Evolutionary conservation across 2,329 filamentous ascomycete genomes (phyloP).

Genomic region (Ascochyta lentis): DNA sequence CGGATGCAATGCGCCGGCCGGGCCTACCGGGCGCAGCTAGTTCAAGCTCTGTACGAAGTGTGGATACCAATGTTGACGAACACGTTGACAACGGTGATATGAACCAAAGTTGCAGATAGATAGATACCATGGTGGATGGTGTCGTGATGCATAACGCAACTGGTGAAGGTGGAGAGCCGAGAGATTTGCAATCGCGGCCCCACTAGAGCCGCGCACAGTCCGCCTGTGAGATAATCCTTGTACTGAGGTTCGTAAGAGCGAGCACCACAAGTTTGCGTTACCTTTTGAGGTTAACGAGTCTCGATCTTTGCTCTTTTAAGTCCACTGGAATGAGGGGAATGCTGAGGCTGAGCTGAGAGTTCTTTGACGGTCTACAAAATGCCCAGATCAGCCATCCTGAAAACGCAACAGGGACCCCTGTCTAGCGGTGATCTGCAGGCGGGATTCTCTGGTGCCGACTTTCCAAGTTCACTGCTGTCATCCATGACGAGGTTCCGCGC

Average conservation of each 20-base stretch:
- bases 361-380: slow-evolving; percentile 1
- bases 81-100: slow-evolving; percentile 8
- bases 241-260: neutral
- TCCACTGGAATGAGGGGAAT: neutral
- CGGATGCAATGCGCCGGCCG: neutral
- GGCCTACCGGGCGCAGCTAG: neutral
- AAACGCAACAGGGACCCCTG: slow-evolving; percentile 7
- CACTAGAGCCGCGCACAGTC: slow-evolving; percentile 6
- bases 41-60: neutral
- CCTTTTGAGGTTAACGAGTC: neutral
- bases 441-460: neutral
- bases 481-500: slow-evolving; percentile 10
- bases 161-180: slow-evolving; percentile 15
- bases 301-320: slow-evolving; percentile 1
- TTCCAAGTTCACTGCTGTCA: slow-evolving; percentile 1
- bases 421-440: slow-evolving; percentile 13
- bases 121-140: neutral
- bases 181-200: slow-evolving; percentile 11
- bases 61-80: neutral
- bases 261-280: neutral
- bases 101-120: slow-evolving; percentile 4
- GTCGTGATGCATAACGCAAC: slow-evolving; percentile 13
- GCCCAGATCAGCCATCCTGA: slow-evolving; percentile 1
- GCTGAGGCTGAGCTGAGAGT: slow-evolving; percentile 11
- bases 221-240: neutral